Percentiles rank a stretch among this genome's conserved stretches.
These are phyloP conservation scores for Globisporangium middletonii DNA, from an alignment of 352 stramenopile genomes.

Conservation along the genomic window DNA sequence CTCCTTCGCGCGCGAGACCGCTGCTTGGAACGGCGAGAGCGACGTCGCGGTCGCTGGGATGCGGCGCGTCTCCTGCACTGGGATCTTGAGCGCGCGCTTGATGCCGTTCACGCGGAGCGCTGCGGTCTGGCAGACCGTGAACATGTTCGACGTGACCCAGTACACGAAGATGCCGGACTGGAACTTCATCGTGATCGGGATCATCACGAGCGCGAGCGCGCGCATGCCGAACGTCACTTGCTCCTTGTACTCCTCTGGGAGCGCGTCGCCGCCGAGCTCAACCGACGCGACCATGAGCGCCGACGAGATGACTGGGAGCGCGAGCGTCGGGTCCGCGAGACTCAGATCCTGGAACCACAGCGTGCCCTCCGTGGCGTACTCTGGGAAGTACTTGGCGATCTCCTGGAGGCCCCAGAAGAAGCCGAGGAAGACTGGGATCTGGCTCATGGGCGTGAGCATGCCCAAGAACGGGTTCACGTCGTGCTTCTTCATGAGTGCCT, in stretches of 20 bases:
- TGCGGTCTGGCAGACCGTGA: constrained; percentile 60
- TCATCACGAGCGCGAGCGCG: constrained; percentile 55
- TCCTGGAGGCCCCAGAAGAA: constrained; percentile 84
- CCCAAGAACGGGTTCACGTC: constrained; percentile 70
- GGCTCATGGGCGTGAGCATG: constrained; percentile 56
- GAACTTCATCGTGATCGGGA: constrained; percentile 81
- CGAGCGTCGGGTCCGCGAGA: constrained; percentile 58
- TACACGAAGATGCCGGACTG: constrained; percentile 82
- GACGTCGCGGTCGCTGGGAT: constrained; percentile 25
- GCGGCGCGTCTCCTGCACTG: constrained; percentile 29
- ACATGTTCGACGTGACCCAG: constrained; percentile 84
- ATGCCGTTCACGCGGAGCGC: constrained; percentile 49
- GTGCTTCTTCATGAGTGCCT: constrained; percentile 81
- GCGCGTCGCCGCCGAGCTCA: constrained; percentile 63
- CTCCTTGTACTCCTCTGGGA: constrained; percentile 53
- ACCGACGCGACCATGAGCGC: constrained; percentile 73
- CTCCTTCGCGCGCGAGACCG: constrained; percentile 63
- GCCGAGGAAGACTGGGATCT: constrained; percentile 82
- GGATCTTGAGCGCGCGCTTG: constrained; percentile 52
- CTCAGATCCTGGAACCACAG: constrained; percentile 84
- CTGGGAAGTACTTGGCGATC: constrained; percentile 75
- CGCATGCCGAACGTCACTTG: constrained; percentile 82
- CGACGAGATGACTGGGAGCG: constrained; percentile 75
- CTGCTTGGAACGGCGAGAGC: constrained; percentile 67
- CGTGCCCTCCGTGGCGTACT: constrained; percentile 66